Percentiles rank a stretch among this genome's conserved stretches.
These are phyloP conservation scores for Wickerhamiella siamensis DNA, from an alignment of 805 yeast species.

Conservation along the genomic window DNA sequence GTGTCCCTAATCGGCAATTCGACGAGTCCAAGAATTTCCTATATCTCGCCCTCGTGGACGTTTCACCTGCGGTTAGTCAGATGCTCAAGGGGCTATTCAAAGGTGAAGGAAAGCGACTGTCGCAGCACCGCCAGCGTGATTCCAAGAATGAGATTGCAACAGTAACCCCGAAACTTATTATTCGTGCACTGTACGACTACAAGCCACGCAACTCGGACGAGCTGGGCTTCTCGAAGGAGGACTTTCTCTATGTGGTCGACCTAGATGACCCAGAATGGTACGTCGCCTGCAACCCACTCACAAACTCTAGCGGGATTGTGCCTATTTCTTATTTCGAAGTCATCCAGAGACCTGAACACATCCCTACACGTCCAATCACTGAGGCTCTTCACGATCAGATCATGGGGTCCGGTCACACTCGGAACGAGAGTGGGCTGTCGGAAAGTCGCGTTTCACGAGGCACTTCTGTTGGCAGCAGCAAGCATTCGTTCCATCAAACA, in stretches of 20 bases:
- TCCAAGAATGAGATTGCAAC: slow-evolving; percentile 22
- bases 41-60: slow-evolving; percentile 27
- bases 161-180: slow-evolving; percentile 62
- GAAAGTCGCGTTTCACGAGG: neutral
- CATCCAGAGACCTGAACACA: slow-evolving; percentile 29
- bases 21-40: slow-evolving; percentile 7
- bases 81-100: slow-evolving; percentile 3
- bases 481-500: neutral
- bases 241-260: slow-evolving; percentile 69
- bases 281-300: slow-evolving; percentile 77
- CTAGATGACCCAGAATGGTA: slow-evolving; percentile 55
- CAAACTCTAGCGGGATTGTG: slow-evolving; percentile 67
- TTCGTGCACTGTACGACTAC: slow-evolving; percentile 68
- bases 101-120: slow-evolving; percentile 1
- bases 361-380: slow-evolving; percentile 21
- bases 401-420: neutral
- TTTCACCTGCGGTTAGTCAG: slow-evolving; percentile 21
- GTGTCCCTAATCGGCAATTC: too few species aligned
- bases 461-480: neutral
- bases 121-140: slow-evolving; percentile 7
- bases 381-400: slow-evolving; percentile 14
- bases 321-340: slow-evolving; percentile 76
- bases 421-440: slow-evolving; percentile 1
- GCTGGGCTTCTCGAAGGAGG: slow-evolving; percentile 64
- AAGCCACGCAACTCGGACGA: slow-evolving; percentile 70